Percentiles rank a stretch among this genome's conserved stretches.
phyloP scores from a whole-genome alignment of 2,329 filamentous ascomycete species.

The Clarireedia homoeocarpa region DNA sequence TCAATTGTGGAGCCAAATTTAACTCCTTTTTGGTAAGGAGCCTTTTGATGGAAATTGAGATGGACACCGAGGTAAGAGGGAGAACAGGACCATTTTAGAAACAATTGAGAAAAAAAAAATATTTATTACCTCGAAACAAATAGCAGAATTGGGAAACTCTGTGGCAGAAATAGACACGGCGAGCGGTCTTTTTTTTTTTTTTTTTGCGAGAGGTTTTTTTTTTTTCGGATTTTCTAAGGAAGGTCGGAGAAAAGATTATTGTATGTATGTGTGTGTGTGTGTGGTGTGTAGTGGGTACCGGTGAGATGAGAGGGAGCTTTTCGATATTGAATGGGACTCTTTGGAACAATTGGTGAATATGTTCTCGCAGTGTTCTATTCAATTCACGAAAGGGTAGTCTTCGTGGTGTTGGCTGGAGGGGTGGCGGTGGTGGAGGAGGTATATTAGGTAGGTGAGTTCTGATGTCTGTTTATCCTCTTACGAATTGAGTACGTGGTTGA shows the following conservation, averaged over 20 bases:
- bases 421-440: neutral
- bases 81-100: neutral
- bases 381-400: neutral
- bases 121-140: neutral
- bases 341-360: neutral
- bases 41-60: neutral
- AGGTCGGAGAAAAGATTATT: neutral
- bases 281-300: neutral
- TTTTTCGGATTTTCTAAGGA: neutral
- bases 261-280: neutral
- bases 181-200: neutral
- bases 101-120: neutral
- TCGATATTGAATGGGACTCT: slow-evolving; percentile 1
- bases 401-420: neutral
- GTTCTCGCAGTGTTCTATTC: neutral
- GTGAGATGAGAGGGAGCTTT: neutral
- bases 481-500: slow-evolving; percentile 13
- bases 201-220: neutral
- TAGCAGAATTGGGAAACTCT: neutral
- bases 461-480: slow-evolving; percentile 12
- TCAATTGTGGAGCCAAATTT: slow-evolving; percentile 11
- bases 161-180: neutral
- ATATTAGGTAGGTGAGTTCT: neutral
- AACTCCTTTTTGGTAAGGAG: neutral
- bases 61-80: neutral